A percentile compares a stretch with the other conserved stretches of the same genome.
Conservation (phyloP, 1,284 basidiomycete genomes). For the Stygiomarasmius scandens region DNA sequence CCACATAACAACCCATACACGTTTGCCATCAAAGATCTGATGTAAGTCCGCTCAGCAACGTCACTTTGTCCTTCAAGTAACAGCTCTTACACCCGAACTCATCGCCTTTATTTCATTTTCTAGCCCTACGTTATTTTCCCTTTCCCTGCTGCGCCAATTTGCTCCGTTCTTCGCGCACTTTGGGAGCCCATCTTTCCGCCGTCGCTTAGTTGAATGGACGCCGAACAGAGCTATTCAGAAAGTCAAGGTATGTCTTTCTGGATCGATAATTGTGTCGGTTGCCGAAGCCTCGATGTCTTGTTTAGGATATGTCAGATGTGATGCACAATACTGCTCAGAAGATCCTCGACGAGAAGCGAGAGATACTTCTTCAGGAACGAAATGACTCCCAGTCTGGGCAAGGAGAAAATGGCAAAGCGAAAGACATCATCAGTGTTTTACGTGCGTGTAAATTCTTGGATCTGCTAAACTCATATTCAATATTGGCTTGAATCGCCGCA, state of each 20-base stretch:
- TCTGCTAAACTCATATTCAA: too few relatives aligned
- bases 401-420: constrained; percentile 28
- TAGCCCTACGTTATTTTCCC: constrained; percentile 48
- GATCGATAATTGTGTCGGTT: background rate
- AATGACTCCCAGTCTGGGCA: constrained; percentile 6
- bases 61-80: background rate
- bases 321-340: constrained; percentile 48
- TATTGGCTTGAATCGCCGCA: too few relatives aligned
- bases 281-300: background rate
- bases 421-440: constrained; percentile 54
- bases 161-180: constrained; percentile 48
- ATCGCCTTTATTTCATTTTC: too few relatives aligned
- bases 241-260: constrained; percentile 35
- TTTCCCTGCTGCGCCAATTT: constrained; percentile 49
- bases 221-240: constrained; percentile 45
- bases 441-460: constrained; percentile 34
- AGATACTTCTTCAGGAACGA: constrained; percentile 25
- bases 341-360: constrained; percentile 42
- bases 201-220: constrained; percentile 46
- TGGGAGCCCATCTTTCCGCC: constrained; percentile 44
- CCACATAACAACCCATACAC: constrained; percentile 48
- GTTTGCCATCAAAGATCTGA: constrained; percentile 48
- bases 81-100: background rate
- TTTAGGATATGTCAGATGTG: constrained; percentile 41
- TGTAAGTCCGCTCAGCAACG: constrained; percentile 35